These are phyloP conservation scores for Chlorociboria aeruginascens DNA, from an alignment of 495 filamentous ascomycete genomes.

Conservation along the genomic window DNA sequence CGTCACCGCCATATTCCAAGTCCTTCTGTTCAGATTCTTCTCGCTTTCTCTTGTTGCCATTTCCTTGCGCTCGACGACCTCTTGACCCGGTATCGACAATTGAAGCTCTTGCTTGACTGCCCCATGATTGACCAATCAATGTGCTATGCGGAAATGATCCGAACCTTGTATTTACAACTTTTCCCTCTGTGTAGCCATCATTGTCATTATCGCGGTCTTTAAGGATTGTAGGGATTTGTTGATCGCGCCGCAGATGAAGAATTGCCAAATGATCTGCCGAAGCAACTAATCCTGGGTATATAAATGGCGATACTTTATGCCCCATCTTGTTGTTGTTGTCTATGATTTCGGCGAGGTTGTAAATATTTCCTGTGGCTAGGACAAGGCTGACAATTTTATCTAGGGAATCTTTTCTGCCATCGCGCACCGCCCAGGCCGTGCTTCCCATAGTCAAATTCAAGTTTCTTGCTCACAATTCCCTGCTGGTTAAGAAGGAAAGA, in stretches of 20 bases:
- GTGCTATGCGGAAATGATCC: conserved; percentile 91
- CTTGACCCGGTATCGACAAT: conserved; percentile 78
- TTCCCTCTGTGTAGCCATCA: conserved; percentile 66
- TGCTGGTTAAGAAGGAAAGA: conserved; percentile 70
- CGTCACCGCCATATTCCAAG: conserved; percentile 10
- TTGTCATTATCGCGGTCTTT: conserved; percentile 42
- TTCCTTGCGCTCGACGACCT: conserved; percentile 42
- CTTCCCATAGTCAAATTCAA: too few relatives aligned
- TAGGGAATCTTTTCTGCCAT: conserved; percentile 2
- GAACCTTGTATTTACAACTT: conserved; percentile 85
- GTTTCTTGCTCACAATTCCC: conserved; percentile 76
- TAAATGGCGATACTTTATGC: conserved; percentile 49
- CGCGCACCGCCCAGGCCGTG: conserved; percentile 1
- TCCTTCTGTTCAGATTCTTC: conserved; percentile 19
- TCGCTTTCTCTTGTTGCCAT: conserved; percentile 44
- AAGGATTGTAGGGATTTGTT: conserved; percentile 63
- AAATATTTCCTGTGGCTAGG: background rate
- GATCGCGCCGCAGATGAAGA: conserved; percentile 75
- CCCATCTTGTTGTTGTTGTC: conserved; percentile 10
- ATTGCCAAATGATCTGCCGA: conserved; percentile 52
- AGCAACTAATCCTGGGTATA: conserved; percentile 48
- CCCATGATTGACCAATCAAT: conserved; percentile 72
- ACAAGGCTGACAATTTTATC: conserved; percentile 4
- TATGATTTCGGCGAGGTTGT: conserved; percentile 3
- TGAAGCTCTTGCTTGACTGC: conserved; percentile 81